Base-by-base conservation (phyloP, 2,329 filamentous ascomycete genomes). In the Orbilia blumenaviensis region DNA sequence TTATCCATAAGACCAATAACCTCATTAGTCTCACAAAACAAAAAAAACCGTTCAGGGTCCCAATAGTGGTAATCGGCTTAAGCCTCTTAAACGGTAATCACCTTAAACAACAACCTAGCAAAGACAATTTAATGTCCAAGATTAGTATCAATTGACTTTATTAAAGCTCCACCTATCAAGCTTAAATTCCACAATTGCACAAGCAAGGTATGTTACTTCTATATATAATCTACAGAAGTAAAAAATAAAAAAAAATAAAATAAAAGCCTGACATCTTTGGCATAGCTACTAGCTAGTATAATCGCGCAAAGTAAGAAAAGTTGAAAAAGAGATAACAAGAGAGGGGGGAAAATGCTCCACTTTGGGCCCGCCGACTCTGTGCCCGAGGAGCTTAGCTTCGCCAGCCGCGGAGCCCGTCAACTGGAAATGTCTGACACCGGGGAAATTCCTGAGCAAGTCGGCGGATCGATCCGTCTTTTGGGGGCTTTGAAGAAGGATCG, bases 381-480 rank as follows among this genome's bases (percentile, higher is more conserved):
- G 48, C 32, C 52, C 52, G 32, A 38, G 8, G 52, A 38, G 52
- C 52, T 56, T 56, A 56, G 52, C 29, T 56, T 56, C 32, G 29
- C 52, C 52, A 56, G 14, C 52, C 52, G 52, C 52, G 52, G 52
- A 56, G 32, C 38, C 52, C 52, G 29, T 56, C 18, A 38, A 38
- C 5, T 56, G 48, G 8, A 56, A 38, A 23, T 56, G 52, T 38
- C 52, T 56, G 32, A 38, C 52, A 56, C 6, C 52, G 32, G 52
- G 52, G 52, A 38, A 56, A 56, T 38, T 56, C 52, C 29, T 56
- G 18, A 56, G 52, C 52, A 56, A 56, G 29, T 56, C 12, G 52
- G 52, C 52, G 52, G 52, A 38, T 56, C 52, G 52, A 56, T 56
- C 52, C 52, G 52, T 56, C 52, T 56, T 56, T 56, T 36, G 32